Conservation (phyloP, 441 rosid genomes). For the Pelargonium myrrhifolium region DNA sequence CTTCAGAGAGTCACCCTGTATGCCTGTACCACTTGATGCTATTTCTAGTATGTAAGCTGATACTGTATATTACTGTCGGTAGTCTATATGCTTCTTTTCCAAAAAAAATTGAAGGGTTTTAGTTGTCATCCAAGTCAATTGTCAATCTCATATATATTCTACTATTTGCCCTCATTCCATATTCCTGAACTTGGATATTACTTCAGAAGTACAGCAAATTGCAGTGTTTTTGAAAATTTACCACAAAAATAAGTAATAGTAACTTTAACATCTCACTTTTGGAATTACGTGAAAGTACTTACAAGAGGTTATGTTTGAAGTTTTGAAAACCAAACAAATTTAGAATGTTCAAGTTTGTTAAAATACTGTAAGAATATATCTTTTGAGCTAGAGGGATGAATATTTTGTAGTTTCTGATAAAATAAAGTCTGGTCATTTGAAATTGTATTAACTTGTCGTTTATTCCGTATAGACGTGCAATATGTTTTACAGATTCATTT, state of each 20-base stretch:
- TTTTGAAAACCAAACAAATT: neutral
- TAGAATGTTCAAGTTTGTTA: neutral
- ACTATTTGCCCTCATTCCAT: neutral
- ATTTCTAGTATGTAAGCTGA: neutral
- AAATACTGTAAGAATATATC: too few relatives aligned
- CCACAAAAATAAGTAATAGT: neutral
- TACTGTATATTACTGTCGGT: neutral
- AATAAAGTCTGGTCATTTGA: too few relatives aligned
- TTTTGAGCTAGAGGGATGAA: too few relatives aligned
- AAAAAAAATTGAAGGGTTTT: neutral
- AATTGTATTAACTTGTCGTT: neutral
- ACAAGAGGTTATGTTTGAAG: neutral
- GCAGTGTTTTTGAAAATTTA: neutral
- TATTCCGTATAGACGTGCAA: neutral
- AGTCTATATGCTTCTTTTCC: neutral
- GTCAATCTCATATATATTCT: neutral
- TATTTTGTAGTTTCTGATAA: too few relatives aligned
- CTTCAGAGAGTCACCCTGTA: neutral
- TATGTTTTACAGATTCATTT: neutral
- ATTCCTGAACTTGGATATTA: neutral
- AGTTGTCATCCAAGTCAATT: slow-evolving; percentile 1
- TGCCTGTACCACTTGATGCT: neutral
- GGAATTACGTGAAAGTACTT: neutral
- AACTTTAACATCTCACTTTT: neutral
- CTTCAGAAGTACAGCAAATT: neutral